phyloP scores from a whole-genome alignment of 768 basidiomycete species.

The Leccinum fibrillosum region DNA sequence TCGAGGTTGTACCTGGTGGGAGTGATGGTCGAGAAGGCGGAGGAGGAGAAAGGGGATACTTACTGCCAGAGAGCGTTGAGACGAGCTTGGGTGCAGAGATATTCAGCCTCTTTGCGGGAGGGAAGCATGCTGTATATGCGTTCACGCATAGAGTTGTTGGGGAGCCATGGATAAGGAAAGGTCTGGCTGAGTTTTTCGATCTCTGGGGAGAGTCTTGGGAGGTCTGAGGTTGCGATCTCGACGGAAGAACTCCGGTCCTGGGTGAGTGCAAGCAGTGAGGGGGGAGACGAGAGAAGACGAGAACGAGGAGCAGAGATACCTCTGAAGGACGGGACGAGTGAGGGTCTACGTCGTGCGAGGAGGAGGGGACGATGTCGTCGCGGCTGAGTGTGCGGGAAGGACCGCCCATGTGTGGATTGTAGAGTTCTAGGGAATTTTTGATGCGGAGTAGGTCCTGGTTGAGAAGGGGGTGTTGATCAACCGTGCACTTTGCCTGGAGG shows the following conservation, averaged over 20 bases:
- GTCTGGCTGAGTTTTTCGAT: constrained; percentile 54
- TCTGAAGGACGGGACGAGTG: constrained; percentile 22
- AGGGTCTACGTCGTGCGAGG: constrained; percentile 11
- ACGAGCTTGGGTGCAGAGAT: constrained; percentile 61
- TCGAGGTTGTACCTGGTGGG: constrained; percentile 60
- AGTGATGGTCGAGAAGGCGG: background rate
- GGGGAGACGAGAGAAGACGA: background rate
- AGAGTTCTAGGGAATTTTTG: constrained; percentile 67
- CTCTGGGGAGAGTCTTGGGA: constrained; percentile 27
- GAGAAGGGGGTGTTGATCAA: constrained; percentile 53
- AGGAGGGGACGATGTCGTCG: constrained; percentile 13
- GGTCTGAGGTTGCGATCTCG: constrained; percentile 20
- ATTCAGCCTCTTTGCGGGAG: constrained; percentile 52
- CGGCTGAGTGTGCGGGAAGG: background rate
- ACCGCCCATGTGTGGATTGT: constrained; percentile 34
- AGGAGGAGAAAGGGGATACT: constrained; percentile 30
- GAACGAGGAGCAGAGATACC: constrained; percentile 10
- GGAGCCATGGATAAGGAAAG: constrained; percentile 68
- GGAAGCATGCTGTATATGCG: constrained; percentile 64
- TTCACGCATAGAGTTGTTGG: constrained; percentile 60
- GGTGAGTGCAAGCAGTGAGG: background rate
- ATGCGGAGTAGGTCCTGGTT: constrained; percentile 56
- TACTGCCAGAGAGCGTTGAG: constrained; percentile 74
- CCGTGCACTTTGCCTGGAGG: constrained; percentile 39
- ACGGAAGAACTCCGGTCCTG: constrained; percentile 27